A percentile compares a stretch with the other conserved stretches of the same genome.
phyloP scores from a whole-genome alignment of 2,329 filamentous ascomycete genomes.

The Sphaerostilbella broomeana region DNA sequence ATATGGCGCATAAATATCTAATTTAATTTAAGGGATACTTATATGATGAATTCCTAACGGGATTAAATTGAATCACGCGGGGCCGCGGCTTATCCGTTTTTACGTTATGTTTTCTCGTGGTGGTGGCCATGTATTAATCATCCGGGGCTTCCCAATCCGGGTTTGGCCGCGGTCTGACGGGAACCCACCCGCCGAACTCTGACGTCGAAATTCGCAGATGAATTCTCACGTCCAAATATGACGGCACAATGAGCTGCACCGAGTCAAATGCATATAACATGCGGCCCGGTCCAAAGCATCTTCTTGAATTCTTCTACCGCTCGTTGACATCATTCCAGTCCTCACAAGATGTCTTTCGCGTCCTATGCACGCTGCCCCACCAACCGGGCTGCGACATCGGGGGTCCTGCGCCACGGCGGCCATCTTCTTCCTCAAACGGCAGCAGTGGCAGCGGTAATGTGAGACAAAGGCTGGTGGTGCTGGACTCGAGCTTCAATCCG shows the following conservation, averaged over 20 bases:
- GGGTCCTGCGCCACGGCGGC: background rate
- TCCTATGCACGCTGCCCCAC: conserved; percentile 37
- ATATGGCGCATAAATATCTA: conserved; percentile 7
- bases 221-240: too few relatives aligned
- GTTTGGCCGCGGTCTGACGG: too few relatives aligned
- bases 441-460: too few relatives aligned
- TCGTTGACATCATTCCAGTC: conserved; percentile 39
- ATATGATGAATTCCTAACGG: too few relatives aligned
- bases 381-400: background rate
- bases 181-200: too few relatives aligned
- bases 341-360: conserved; percentile 36
- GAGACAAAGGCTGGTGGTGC: conserved; percentile 41
- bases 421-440: background rate
- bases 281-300: conserved; percentile 19
- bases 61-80: too few relatives aligned
- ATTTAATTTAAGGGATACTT: too few relatives aligned
- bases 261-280: background rate
- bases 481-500: conserved; percentile 65
- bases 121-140: too few relatives aligned
- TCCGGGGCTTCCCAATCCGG: background rate
- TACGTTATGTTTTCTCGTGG: too few relatives aligned
- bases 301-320: conserved; percentile 37
- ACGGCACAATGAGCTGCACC: conserved; percentile 10
- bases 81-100: background rate
- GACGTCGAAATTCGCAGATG: too few relatives aligned